Conservation (phyloP, 108 stramenopile genomes). For the Cyclostephanos invisitatus region DNA sequence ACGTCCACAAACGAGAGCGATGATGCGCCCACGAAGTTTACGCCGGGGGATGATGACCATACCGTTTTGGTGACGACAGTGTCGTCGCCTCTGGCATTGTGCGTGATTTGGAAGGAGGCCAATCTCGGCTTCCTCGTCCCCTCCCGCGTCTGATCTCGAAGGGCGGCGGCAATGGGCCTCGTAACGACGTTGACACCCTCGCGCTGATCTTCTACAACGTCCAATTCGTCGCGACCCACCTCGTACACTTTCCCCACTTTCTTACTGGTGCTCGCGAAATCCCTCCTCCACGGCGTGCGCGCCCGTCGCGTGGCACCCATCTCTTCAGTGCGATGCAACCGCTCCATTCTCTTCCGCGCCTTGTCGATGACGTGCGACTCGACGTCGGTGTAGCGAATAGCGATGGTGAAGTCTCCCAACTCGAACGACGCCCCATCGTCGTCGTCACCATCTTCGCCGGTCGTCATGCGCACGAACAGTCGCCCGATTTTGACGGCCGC, state of each 20-base stretch:
- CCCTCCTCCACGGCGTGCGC: neutral
- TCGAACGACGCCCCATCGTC: neutral
- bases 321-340: neutral
- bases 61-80: constrained; percentile 5
- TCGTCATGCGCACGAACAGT: no score
- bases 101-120: constrained; percentile 5
- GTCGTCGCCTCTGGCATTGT: neutral
- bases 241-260: constrained; percentile 17
- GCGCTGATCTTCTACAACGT: constrained; percentile 1
- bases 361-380: constrained; percentile 8
- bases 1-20: constrained; percentile 9
- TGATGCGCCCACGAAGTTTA: constrained; percentile 42
- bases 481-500: no score
- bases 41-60: constrained; percentile 43
- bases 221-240: constrained; percentile 11
- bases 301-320: neutral
- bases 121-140: constrained; percentile 13
- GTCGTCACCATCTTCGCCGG: neutral
- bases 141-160: neutral
- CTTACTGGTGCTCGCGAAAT: neutral
- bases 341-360: constrained; percentile 8
- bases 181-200: neutral
- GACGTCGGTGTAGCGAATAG: constrained; percentile 3
- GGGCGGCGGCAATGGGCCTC: neutral
- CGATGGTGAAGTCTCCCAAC: constrained; percentile 19